Evolutionary conservation across 768 basidiomycete genomes (phyloP), one percentile per base, ranked within the genome.

Genomic region (Ramaria rubella): DNA sequence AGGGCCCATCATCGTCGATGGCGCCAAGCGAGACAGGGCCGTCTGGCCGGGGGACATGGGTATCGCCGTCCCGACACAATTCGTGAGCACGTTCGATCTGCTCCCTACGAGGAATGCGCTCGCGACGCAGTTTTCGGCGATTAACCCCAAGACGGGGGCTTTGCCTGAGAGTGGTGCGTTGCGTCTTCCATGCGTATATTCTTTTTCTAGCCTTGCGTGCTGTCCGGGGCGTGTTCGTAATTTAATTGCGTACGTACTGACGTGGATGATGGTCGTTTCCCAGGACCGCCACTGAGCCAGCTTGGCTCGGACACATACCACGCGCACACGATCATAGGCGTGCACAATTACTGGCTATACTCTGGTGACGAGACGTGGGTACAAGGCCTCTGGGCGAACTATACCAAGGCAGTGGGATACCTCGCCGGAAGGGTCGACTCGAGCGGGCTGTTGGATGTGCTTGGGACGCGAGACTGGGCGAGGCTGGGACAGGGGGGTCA

Each of bases 21-120:
- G 58, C 12, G 58, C 58, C 15, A 59, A 59, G 38, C 49, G 58
- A 6, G 58, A 59, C 46, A 57, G 80, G 8, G 77, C 79, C n/a
- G 79, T 81, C 7, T 82, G 80, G 80, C 79, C 78, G 61, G 80
- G 77, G 33, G 81, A 83, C 62, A 82, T 82, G 81, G 81, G 81
- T 12, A 80, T 83, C 31, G 81, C 80, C 0, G 80, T 81, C 7
- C 80, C 81, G 0, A 75, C 80, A 1, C 77, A 80, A 62, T 82
- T 83, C 58, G 81, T 83, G 0, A 82, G 81, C 0, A 83, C 81
- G 0, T 79, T 79, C 60, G 81, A 82, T 59, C 73, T 83, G 3
- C 57, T 81, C 1, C 77, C 80, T 0, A 81, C 80, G 0, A 70
- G 74, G 17, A 82, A 82, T 59, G 81, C 81, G 0, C 71, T 83